Conservation (phyloP, 2,329 filamentous ascomycete species). For the Metarhizium anisopliae region DNA sequence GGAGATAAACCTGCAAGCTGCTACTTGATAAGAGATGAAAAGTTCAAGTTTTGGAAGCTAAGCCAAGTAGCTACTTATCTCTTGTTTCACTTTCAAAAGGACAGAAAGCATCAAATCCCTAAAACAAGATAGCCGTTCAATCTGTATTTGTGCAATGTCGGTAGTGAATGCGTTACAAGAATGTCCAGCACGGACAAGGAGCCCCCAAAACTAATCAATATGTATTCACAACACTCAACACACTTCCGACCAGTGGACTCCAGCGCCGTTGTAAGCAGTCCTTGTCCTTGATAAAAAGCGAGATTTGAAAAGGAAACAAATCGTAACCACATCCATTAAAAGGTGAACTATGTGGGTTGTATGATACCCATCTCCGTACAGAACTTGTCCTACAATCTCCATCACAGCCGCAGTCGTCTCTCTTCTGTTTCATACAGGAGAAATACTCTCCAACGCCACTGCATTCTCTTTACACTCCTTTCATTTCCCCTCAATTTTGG, state of each 20-base stretch:
- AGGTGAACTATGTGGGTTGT: background rate
- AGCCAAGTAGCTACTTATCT: too few species aligned
- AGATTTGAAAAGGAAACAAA: background rate
- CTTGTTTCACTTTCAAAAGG: too few species aligned
- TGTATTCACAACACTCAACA: background rate
- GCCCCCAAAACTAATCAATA: too few species aligned
- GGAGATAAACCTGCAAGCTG: too few species aligned
- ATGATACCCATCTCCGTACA: background rate
- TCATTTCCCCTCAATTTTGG: conserved; percentile 13
- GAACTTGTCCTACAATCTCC: conserved; percentile 1
- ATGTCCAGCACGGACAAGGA: too few species aligned
- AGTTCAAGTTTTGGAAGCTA: too few species aligned
- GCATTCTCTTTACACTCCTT: background rate
- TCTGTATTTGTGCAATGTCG: too few species aligned
- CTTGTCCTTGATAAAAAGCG: background rate
- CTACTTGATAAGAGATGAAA: too few species aligned
- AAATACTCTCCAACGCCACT: background rate
- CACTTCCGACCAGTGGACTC: background rate
- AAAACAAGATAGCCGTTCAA: too few species aligned
- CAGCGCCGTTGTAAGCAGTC: background rate
- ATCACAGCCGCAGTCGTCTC: background rate
- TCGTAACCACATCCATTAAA: conserved; percentile 6
- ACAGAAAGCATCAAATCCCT: too few species aligned
- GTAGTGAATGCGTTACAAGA: too few species aligned
- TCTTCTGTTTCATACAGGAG: background rate